Evolutionary conservation across 345 rosid genomes (phyloP).

Genomic region (Gossypium sturtianum): DNA sequence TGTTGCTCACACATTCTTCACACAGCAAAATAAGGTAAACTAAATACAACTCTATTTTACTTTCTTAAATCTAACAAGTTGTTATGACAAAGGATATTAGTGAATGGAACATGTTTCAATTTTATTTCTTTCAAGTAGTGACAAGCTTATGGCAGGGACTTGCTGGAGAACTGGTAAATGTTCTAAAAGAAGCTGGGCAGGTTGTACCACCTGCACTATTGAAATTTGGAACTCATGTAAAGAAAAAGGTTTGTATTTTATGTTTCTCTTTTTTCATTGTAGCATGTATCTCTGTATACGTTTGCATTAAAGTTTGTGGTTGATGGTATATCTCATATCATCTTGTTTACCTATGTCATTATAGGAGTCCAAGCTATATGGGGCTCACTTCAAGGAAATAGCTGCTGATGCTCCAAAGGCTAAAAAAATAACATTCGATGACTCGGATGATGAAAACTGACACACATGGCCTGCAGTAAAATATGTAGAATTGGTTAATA

Average conservation of each 20-base stretch:
- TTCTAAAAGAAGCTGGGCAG: constrained; percentile 87
- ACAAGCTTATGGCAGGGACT: constrained; percentile 51
- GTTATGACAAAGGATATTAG: neutral
- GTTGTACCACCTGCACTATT: constrained; percentile 70
- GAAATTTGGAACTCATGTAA: constrained; percentile 94
- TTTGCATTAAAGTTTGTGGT: neutral
- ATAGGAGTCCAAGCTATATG: constrained; percentile 90
- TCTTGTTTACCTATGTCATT: neutral
- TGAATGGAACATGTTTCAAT: neutral
- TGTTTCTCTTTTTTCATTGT: neutral
- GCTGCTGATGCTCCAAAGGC: constrained; percentile 89
- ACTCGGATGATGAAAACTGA: constrained; percentile 78
- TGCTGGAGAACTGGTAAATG: constrained; percentile 92
- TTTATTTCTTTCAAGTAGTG: neutral
- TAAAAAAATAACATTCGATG: constrained; percentile 56
- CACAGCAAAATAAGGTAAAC: constrained; percentile 70
- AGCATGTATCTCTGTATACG: neutral
- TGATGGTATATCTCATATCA: neutral
- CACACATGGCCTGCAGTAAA: neutral
- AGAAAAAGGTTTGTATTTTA: constrained; percentile 61
- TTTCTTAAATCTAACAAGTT: neutral
- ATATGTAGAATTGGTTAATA: neutral
- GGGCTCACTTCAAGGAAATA: constrained; percentile 93
- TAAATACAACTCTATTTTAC: neutral
- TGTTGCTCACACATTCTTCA: constrained; percentile 93